phyloP scores from a whole-genome alignment of 2,329 filamentous ascomycete species.

The Calonectria ilicicola region DNA sequence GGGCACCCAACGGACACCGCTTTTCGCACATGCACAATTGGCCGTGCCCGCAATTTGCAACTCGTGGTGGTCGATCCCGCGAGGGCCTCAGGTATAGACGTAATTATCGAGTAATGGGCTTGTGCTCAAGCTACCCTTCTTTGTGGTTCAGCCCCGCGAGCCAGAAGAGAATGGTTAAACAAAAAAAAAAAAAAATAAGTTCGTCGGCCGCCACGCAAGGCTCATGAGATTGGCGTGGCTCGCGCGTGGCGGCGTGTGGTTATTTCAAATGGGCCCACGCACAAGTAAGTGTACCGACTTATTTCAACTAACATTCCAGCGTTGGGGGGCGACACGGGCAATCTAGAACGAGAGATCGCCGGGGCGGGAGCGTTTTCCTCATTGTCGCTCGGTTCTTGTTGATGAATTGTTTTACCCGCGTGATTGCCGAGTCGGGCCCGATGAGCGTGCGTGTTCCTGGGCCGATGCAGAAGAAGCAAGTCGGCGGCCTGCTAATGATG shows the following conservation, averaged over 20 bases:
- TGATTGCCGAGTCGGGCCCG: background rate
- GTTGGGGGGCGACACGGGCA: background rate
- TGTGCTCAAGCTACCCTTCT: background rate
- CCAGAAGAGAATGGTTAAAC: background rate
- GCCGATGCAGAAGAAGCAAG: background rate
- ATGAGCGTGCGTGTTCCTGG: background rate
- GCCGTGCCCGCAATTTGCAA: background rate
- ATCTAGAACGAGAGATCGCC: constrained; percentile 1
- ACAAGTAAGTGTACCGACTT: background rate
- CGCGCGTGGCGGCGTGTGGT: constrained; percentile 1
- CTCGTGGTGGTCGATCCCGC: background rate
- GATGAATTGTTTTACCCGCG: background rate
- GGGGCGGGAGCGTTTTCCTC: background rate
- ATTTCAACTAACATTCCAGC: background rate
- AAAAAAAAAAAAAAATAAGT: background rate
- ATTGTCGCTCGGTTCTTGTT: background rate
- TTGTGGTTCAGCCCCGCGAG: background rate
- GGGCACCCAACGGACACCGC: background rate
- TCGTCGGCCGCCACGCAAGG: background rate
- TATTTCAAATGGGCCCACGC: background rate
- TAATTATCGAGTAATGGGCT: background rate
- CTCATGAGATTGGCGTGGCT: background rate
- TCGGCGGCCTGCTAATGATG: background rate
- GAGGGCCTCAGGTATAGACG: background rate
- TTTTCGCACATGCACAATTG: background rate